Evolutionary conservation across 2,329 filamentous ascomycete species (phyloP).

Genomic region (Penicillium sp.): DNA sequence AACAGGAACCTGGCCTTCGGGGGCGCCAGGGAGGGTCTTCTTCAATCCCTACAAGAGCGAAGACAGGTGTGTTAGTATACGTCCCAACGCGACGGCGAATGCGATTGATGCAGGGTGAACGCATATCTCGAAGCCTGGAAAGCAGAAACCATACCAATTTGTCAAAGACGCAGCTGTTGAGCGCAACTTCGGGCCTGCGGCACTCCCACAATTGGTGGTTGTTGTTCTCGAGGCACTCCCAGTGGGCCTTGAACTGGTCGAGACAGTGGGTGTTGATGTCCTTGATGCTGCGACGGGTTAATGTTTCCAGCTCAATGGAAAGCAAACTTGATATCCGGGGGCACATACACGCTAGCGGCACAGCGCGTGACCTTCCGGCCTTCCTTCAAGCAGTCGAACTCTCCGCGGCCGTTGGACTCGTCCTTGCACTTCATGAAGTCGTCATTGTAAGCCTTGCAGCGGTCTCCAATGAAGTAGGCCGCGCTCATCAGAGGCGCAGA

Average conservation of each 20-base stretch:
- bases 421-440: conserved; percentile 99
- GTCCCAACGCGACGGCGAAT: not conserved
- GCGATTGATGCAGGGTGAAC: not conserved
- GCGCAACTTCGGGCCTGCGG: conserved; percentile 78
- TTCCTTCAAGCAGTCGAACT: conserved; percentile 94
- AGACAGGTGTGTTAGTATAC: conserved; percentile 3
- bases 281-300: conserved; percentile 64
- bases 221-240: conserved; percentile 93
- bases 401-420: conserved; percentile 84
- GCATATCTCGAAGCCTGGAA: not conserved
- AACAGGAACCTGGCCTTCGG: conserved; percentile 68
- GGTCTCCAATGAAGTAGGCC: conserved; percentile 93
- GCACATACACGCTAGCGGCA: conserved; percentile 87
- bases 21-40: conserved; percentile 76
- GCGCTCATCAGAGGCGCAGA: conserved; percentile 91
- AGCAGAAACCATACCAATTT: conserved; percentile 71
- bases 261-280: conserved; percentile 97
- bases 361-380: conserved; percentile 95
- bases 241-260: conserved; percentile 87
- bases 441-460: conserved; percentile 95
- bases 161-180: conserved; percentile 95
- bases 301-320: not conserved
- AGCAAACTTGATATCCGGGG: not conserved
- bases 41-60: conserved; percentile 65
- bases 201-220: conserved; percentile 99